Percentiles rank a stretch among this genome's conserved stretches.
Conservation (phyloP, 2,329 filamentous ascomycete genomes). For the Xylariaceae sp. region DNA sequence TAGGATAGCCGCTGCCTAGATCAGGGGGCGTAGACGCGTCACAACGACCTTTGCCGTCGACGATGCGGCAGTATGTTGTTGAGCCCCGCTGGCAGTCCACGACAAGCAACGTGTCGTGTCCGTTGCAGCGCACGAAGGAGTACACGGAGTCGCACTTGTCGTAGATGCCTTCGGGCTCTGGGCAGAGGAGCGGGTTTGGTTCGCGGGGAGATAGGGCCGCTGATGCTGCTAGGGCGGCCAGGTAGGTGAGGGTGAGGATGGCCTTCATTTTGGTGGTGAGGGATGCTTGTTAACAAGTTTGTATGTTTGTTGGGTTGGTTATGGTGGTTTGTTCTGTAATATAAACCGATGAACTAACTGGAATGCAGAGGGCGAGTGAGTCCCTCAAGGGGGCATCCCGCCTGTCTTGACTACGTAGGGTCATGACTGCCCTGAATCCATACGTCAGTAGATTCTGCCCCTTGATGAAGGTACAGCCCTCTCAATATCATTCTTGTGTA, state of each 20-base stretch:
- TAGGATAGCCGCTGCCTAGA: background rate
- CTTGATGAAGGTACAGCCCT: too few species aligned
- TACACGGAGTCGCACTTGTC: constrained; percentile 14
- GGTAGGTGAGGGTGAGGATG: background rate
- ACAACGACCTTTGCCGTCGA: constrained; percentile 7
- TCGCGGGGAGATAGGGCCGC: background rate
- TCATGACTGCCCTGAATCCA: too few species aligned
- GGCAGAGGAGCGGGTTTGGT: constrained; percentile 2
- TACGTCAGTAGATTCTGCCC: too few species aligned
- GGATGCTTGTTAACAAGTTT: too few species aligned
- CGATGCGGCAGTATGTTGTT: constrained; percentile 7
- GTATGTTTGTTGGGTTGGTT: too few species aligned
- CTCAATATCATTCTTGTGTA: too few species aligned
- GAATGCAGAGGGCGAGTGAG: too few species aligned
- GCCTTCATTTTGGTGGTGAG: too few species aligned
- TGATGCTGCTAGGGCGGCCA: background rate
- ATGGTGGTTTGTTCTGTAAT: too few species aligned
- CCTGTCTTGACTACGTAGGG: too few species aligned
- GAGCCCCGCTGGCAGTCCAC: constrained; percentile 1
- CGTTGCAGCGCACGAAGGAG: constrained; percentile 13
- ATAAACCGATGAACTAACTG: too few species aligned
- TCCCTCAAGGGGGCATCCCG: too few species aligned
- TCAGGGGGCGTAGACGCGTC: constrained; percentile 6
- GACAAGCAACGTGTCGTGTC: constrained; percentile 9
- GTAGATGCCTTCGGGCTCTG: constrained; percentile 3